These are phyloP conservation scores for Boletus sensibilis DNA, from an alignment of 768 basidiomycete species.

Conservation along the genomic window DNA sequence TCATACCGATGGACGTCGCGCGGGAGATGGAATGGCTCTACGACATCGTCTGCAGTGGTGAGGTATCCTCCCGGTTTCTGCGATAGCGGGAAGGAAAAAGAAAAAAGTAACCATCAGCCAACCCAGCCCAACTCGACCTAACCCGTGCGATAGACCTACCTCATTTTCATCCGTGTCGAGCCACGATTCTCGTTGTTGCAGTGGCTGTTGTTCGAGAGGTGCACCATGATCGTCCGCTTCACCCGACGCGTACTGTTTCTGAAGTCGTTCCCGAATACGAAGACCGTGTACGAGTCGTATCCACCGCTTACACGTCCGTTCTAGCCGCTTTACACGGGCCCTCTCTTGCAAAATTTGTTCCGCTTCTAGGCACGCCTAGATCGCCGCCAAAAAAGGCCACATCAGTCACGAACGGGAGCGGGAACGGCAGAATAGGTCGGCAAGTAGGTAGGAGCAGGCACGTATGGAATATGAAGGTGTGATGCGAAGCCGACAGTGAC, in stretches of 20 bases:
- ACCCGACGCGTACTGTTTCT: constrained; percentile 63
- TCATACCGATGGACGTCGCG: constrained; percentile 40
- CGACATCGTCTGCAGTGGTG: constrained; percentile 67
- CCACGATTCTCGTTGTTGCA: constrained; percentile 16
- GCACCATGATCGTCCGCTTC: not conserved
- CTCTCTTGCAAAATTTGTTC: constrained; percentile 77
- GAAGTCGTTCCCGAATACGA: constrained; percentile 78
- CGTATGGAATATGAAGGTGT: not conserved
- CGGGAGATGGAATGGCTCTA: constrained; percentile 70
- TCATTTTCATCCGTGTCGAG: constrained; percentile 23
- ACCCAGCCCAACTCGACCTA: not conserved
- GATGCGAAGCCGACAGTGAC: constrained; percentile 11
- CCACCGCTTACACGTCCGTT: constrained; percentile 86
- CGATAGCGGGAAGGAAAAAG: not conserved
- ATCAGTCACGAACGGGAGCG: constrained; percentile 7
- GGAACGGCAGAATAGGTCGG: not conserved
- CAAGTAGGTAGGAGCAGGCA: not conserved
- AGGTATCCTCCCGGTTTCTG: constrained; percentile 58
- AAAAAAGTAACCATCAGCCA: constrained; percentile 18
- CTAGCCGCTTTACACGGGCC: constrained; percentile 70
- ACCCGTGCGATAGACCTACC: constrained; percentile 14
- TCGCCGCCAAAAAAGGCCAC: constrained; percentile 11
- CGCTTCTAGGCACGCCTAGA: constrained; percentile 81
- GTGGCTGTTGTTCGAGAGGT: not conserved
- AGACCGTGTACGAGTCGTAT: constrained; percentile 83